Evolutionary conservation across 2,329 filamentous ascomycete genomes (phyloP).

Genomic region (Aspergillus nomiae): DNA sequence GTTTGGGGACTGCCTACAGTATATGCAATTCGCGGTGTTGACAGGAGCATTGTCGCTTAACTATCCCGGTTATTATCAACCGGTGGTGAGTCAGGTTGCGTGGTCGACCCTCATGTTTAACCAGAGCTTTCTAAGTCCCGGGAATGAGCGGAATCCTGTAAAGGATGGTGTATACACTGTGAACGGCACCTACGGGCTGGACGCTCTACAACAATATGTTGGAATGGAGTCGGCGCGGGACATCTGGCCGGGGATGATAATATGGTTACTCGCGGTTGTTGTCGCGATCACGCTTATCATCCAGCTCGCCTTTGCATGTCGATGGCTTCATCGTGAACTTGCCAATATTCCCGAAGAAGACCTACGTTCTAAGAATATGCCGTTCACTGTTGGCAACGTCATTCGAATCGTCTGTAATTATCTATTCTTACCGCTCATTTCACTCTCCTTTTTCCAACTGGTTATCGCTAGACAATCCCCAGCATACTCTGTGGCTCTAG

Average conservation of each 20-base stretch:
- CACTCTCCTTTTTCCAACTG: constrained; percentile 88
- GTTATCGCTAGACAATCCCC: constrained; percentile 72
- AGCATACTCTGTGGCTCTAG: constrained; percentile 70
- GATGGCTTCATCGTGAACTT: constrained; percentile 74
- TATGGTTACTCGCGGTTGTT: constrained; percentile 83
- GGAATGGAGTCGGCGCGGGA: constrained; percentile 77
- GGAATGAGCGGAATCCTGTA: constrained; percentile 66
- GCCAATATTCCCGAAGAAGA: constrained; percentile 79
- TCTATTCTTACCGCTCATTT: constrained; percentile 82
- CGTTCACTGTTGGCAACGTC: constrained; percentile 77
- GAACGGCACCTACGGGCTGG: constrained; percentile 76
- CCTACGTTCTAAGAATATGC: constrained; percentile 84
- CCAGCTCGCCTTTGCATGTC: constrained; percentile 73
- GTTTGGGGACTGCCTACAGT: constrained; percentile 94
- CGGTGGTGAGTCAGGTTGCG: constrained; percentile 79
- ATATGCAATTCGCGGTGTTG: constrained; percentile 88
- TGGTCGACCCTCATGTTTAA: constrained; percentile 96
- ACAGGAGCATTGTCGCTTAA: constrained; percentile 83
- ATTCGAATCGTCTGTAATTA: constrained; percentile 90
- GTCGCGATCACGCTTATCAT: constrained; percentile 66
- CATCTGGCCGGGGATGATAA: constrained; percentile 90
- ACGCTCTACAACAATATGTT: constrained; percentile 75
- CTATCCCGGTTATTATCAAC: constrained; percentile 94
- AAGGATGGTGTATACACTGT: constrained; percentile 85
- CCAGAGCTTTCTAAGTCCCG: constrained; percentile 76